These are phyloP conservation scores for Friedmanniomyces endolithicus DNA, from an alignment of 495 filamentous ascomycete species.

Conservation along the genomic window DNA sequence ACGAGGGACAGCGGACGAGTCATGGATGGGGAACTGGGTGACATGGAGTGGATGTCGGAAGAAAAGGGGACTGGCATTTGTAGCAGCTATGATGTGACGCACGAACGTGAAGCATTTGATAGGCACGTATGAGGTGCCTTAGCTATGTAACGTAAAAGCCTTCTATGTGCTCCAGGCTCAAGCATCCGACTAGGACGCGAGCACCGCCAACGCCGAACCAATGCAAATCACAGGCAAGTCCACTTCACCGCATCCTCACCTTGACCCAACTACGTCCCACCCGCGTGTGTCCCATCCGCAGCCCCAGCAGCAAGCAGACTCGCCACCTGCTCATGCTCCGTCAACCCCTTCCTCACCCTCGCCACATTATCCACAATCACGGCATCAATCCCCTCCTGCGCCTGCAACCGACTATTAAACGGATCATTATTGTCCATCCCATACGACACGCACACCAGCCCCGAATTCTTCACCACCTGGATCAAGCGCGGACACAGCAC, in stretches of 20 bases:
- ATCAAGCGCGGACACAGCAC: conserved; percentile 83
- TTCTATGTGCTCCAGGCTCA: not conserved
- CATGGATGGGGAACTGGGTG: not conserved
- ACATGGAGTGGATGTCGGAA: not conserved
- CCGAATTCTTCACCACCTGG: conserved; percentile 87
- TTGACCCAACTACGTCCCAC: too few relatives aligned
- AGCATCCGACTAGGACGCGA: conserved; percentile 6
- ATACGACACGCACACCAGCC: conserved; percentile 93
- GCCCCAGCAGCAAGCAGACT: not conserved
- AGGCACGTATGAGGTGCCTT: not conserved
- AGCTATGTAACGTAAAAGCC: too few relatives aligned
- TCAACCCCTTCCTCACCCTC: conserved; percentile 63
- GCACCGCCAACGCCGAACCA: not conserved
- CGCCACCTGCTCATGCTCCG: conserved; percentile 24
- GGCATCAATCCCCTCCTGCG: conserved; percentile 88
- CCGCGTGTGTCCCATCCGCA: not conserved
- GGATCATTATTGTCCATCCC: conserved; percentile 79
- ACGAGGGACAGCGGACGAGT: not conserved
- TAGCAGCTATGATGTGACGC: too few relatives aligned
- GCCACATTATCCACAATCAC: conserved; percentile 93
- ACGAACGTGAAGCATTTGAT: not conserved
- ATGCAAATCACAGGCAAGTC: not conserved
- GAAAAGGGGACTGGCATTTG: too few relatives aligned
- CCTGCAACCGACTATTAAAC: conserved; percentile 73
- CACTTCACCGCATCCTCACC: not conserved